These are phyloP conservation scores for Diaporthe destruens DNA, from an alignment of 2,329 filamentous ascomycete species.

Conservation along the genomic window DNA sequence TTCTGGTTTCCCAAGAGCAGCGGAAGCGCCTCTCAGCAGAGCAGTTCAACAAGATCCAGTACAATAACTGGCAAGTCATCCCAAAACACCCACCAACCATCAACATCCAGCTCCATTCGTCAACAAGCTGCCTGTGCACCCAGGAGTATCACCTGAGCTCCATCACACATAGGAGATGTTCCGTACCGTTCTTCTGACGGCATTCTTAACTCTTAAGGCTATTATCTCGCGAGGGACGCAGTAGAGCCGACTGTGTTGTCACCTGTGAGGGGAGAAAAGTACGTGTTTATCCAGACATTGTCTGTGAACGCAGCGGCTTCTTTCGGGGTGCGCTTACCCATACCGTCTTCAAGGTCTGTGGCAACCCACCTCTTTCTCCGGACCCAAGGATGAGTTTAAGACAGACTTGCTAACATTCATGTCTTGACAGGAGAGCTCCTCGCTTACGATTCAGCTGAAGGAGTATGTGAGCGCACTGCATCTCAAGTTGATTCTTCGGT, in stretches of 20 bases:
- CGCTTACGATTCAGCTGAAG: accelerated
- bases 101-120: background rate
- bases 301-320: background rate
- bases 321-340: background rate
- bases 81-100: no score
- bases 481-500: background rate
- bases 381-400: background rate
- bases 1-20: background rate
- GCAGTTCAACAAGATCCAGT: background rate
- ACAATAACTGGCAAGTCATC: background rate
- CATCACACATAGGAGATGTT: background rate
- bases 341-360: background rate
- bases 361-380: background rate
- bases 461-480: background rate
- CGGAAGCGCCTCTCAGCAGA: background rate
- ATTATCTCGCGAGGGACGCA: background rate
- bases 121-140: background rate
- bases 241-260: background rate
- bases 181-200: background rate
- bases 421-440: background rate
- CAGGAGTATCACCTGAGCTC: background rate
- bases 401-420: background rate
- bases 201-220: background rate
- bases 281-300: background rate
- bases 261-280: background rate